Evolutionary conservation across 805 yeast species (phyloP).

Genomic region (Spathaspora hagerdaliae): DNA sequence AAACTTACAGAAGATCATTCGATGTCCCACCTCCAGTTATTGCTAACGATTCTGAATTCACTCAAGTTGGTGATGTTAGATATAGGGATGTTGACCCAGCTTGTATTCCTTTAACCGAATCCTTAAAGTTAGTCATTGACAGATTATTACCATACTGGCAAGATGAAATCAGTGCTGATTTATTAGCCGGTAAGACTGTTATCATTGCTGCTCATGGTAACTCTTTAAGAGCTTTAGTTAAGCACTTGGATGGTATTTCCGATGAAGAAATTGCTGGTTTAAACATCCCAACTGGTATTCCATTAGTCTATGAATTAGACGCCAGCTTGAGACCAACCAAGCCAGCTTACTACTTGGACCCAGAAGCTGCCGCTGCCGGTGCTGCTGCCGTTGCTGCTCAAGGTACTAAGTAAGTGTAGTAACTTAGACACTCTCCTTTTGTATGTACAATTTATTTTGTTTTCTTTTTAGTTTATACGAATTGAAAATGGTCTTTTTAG

Average conservation of each 20-base stretch:
- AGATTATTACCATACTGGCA: conserved; percentile 97
- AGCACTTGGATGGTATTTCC: conserved; percentile 90
- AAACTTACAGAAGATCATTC: conserved; percentile 95
- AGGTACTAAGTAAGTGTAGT: conserved; percentile 45
- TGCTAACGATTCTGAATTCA: conserved; percentile 70
- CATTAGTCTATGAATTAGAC: conserved; percentile 94
- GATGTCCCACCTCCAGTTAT: conserved; percentile 95
- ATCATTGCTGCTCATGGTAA: conserved; percentile 96
- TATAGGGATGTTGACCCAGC: conserved; percentile 80
- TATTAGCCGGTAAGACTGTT: conserved; percentile 84
- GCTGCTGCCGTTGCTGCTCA: conserved; percentile 99
- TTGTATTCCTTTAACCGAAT: conserved; percentile 90
- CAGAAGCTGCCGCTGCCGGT: conserved; percentile 99
- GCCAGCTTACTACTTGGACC: conserved; percentile 95
- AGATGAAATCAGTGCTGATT: conserved; percentile 81
- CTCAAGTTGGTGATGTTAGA: conserved; percentile 84
- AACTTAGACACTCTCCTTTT: too few species aligned
- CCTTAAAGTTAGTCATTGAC: conserved; percentile 90
- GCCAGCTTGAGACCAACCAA: conserved; percentile 81
- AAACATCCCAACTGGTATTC: conserved; percentile 98
- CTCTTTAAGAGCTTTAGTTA: conserved; percentile 94
- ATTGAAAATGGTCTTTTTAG: too few species aligned
- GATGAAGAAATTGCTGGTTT: conserved; percentile 89
- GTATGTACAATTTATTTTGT: too few species aligned
- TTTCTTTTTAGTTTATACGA: too few species aligned